These are phyloP conservation scores for Lasiosphaeria miniovina DNA, from an alignment of 495 filamentous ascomycete genomes.

Conservation along the genomic window DNA sequence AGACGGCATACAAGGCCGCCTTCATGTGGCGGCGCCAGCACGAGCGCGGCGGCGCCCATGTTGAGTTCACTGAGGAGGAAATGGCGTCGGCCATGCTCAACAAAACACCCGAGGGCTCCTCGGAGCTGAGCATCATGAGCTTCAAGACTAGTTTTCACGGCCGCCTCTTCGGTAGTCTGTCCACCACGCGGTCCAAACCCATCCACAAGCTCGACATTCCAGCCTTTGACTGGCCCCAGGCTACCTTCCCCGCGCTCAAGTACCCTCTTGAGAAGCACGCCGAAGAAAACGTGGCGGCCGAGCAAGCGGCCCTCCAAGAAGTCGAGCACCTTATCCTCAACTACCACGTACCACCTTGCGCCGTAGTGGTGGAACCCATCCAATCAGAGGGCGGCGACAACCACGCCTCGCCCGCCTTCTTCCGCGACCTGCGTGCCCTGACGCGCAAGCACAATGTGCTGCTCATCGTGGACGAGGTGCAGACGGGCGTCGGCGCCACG, in stretches of 20 bases:
- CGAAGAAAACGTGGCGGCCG: conserved; percentile 78
- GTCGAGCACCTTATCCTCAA: conserved; percentile 82
- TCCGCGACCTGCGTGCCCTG: conserved; percentile 79
- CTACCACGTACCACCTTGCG: conserved; percentile 82
- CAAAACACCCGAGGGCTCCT: conserved; percentile 74
- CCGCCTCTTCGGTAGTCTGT: conserved; percentile 86
- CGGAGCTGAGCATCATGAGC: conserved; percentile 78
- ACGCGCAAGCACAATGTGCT: conserved; percentile 84
- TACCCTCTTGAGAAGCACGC: conserved; percentile 86
- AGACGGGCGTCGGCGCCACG: conserved; percentile 93
- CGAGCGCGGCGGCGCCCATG: conserved; percentile 76
- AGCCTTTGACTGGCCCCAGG: conserved; percentile 97
- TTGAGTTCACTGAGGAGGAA: conserved; percentile 84
- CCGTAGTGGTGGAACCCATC: conserved; percentile 91
- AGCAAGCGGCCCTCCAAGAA: conserved; percentile 82
- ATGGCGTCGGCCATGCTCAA: conserved; percentile 79
- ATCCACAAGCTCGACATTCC: conserved; percentile 99
- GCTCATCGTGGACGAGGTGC: conserved; percentile 97
- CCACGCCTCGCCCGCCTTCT: conserved; percentile 92
- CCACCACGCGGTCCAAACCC: conserved; percentile 91
- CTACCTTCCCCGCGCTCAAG: conserved; percentile 82
- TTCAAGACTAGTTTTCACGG: conserved; percentile 96
- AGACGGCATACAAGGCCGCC: conserved; percentile 98
- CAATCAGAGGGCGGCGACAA: conserved; percentile 99
- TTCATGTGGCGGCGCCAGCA: conserved; percentile 95